A percentile compares a stretch with the other conserved stretches of the same genome.
These are phyloP conservation scores for Filobasidium wieringae DNA, from an alignment of 768 basidiomycete genomes.

Conservation along the genomic window DNA sequence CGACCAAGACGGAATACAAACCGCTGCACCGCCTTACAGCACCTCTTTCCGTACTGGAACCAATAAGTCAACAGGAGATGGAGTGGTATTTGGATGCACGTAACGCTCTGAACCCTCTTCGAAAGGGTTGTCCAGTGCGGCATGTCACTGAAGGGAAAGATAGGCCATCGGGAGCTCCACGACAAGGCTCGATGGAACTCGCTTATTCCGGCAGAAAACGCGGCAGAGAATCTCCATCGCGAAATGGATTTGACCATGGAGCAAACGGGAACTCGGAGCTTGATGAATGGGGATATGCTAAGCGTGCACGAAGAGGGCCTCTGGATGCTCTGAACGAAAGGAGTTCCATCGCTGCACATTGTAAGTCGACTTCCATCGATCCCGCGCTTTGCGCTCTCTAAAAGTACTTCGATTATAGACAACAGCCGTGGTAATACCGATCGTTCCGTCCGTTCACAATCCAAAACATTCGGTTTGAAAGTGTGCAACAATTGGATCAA, in stretches of 20 bases:
- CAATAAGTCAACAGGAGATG: neutral
- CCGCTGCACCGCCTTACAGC: neutral
- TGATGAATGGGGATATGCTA: no score
- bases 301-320: neutral
- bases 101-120: neutral
- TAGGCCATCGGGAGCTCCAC: neutral
- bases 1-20: neutral
- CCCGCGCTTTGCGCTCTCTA: no score
- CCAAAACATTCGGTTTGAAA: conserved; percentile 92
- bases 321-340: neutral
- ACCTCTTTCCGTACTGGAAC: neutral
- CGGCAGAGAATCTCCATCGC: neutral
- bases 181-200: no score
- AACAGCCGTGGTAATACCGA: conserved; percentile 88
- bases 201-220: neutral
- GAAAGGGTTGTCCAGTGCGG: neutral
- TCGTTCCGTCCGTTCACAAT: conserved; percentile 65
- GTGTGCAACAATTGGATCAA: conserved; percentile 99
- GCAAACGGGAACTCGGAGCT: neutral
- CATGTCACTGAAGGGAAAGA: neutral
- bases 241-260: neutral
- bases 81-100: neutral
- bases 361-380: neutral
- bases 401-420: conserved; percentile 45
- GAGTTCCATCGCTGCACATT: conserved; percentile 5